Evolutionary conservation across 306 rosid genomes (phyloP).

Genomic region (Cicer yamashitae): DNA sequence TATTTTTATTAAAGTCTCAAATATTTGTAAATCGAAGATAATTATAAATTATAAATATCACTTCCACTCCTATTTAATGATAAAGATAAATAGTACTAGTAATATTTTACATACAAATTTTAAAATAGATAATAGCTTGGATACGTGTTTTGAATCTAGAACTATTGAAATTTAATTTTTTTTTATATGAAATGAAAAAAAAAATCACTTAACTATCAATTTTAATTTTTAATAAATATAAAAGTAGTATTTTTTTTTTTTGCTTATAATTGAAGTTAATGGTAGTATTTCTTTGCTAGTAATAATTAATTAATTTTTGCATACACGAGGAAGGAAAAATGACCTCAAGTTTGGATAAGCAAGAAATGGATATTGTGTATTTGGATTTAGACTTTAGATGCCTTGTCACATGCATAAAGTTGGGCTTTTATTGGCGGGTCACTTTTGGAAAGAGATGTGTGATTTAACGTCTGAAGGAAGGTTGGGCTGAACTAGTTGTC

Average conservation of each 20-base stretch:
- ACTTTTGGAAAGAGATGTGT: slow-evolving; percentile 28
- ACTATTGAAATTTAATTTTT: too few relatives aligned
- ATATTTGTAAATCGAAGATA: too few relatives aligned
- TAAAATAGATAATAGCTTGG: too few relatives aligned
- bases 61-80: too few relatives aligned
- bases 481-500: not conserved
- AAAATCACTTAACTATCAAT: too few relatives aligned
- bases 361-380: not conserved
- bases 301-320: not conserved
- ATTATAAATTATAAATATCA: too few relatives aligned
- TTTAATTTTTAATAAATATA: too few relatives aligned
- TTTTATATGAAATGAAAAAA: too few relatives aligned
- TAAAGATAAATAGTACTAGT: too few relatives aligned
- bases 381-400: slow-evolving; percentile 17
- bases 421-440: slow-evolving; percentile 34
- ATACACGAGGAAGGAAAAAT: slow-evolving; percentile 24
- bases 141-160: too few relatives aligned
- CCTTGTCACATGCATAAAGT: slow-evolving; percentile 32
- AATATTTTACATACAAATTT: too few relatives aligned
- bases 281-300: not conserved
- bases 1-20: too few relatives aligned
- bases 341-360: slow-evolving; percentile 39
- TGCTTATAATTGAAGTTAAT: not conserved
- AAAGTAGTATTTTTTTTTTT: not conserved
- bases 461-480: not conserved